Evolutionary conservation across 108 stramenopile genomes (phyloP).

Genomic region (Cyclotella atomus): DNA sequence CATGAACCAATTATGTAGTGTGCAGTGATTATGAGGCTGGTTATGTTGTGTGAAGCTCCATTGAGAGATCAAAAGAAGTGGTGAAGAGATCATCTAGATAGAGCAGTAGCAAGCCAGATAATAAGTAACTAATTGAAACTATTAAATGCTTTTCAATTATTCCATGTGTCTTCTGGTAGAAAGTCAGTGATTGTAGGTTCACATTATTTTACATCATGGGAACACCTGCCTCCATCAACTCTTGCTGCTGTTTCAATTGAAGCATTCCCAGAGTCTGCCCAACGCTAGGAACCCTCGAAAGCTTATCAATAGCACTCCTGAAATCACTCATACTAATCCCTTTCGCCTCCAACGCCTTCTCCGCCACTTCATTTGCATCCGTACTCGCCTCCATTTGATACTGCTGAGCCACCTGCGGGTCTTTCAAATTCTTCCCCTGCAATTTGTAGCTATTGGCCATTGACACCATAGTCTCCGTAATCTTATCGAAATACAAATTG

Average conservation of each 20-base stretch:
- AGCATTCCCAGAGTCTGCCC: conserved; percentile 82
- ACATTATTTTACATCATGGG: conserved; percentile 46
- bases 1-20: too few species aligned
- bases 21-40: too few species aligned
- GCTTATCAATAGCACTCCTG: conserved; percentile 74
- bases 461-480: conserved; percentile 72
- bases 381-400: conserved; percentile 81
- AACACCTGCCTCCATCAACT: conserved; percentile 71
- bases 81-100: too few species aligned
- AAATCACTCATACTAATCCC: conserved; percentile 73
- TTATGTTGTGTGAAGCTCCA: too few species aligned
- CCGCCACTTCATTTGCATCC: conserved; percentile 81
- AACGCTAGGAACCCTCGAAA: conserved; percentile 74
- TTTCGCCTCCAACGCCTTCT: conserved; percentile 62
- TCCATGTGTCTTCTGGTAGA: too few species aligned
- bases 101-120: too few species aligned
- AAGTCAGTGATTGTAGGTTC: too few species aligned
- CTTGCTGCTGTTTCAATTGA: conserved; percentile 91
- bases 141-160: too few species aligned
- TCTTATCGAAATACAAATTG: conserved; percentile 78
- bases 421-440: conserved; percentile 69
- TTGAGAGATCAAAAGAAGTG: too few species aligned
- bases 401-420: conserved; percentile 68
- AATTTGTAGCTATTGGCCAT: conserved; percentile 63
- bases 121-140: too few species aligned